Percentiles rank a stretch among this genome's conserved stretches.
Conservation (phyloP, 2,329 filamentous ascomycete genomes). For the Beauveria australis region DNA sequence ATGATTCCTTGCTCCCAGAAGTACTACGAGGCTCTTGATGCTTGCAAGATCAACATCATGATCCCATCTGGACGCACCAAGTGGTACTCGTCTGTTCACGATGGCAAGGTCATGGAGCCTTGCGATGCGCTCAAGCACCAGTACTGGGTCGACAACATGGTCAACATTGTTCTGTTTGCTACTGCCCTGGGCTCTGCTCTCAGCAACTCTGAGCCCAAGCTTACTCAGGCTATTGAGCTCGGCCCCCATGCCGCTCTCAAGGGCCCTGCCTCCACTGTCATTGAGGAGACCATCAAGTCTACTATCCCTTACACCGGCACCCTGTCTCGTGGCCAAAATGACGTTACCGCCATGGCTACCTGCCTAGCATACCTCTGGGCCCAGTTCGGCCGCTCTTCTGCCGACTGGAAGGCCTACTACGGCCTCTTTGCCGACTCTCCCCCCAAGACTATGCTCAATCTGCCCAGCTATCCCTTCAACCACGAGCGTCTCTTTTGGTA, state of each 20-base stretch:
- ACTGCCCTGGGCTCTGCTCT: conserved; percentile 17
- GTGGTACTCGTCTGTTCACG: conserved; percentile 15
- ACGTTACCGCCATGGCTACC: conserved; percentile 37
- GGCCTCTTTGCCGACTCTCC: conserved; percentile 9
- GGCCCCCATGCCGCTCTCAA: conserved; percentile 40
- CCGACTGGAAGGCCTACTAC: conserved; percentile 17
- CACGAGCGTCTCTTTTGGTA: conserved; percentile 22
- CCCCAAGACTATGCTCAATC: conserved; percentile 12
- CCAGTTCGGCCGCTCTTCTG: conserved; percentile 15
- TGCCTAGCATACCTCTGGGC: conserved; percentile 20
- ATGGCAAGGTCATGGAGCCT: conserved; percentile 12
- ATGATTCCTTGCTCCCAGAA: conserved; percentile 12
- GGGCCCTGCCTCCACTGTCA: conserved; percentile 25
- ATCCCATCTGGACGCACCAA: conserved; percentile 5
- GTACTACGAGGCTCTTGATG: conserved; percentile 10
- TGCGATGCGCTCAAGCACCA: conserved; percentile 8
- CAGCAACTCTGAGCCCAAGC: conserved; percentile 10
- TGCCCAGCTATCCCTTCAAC: conserved; percentile 27
- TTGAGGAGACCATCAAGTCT: conserved; percentile 26
- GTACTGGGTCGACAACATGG: conserved; percentile 32
- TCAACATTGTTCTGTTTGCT: conserved; percentile 26
- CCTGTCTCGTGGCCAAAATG: conserved; percentile 32
- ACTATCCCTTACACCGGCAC: conserved; percentile 33
- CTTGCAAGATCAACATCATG: conserved; percentile 8
- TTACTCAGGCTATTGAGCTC: conserved; percentile 32